Evolutionary conservation across 2,329 filamentous ascomycete genomes (phyloP), one percentile per base, ranked within the genome.

Genomic region (Scortechinia acanthostroma): DNA sequence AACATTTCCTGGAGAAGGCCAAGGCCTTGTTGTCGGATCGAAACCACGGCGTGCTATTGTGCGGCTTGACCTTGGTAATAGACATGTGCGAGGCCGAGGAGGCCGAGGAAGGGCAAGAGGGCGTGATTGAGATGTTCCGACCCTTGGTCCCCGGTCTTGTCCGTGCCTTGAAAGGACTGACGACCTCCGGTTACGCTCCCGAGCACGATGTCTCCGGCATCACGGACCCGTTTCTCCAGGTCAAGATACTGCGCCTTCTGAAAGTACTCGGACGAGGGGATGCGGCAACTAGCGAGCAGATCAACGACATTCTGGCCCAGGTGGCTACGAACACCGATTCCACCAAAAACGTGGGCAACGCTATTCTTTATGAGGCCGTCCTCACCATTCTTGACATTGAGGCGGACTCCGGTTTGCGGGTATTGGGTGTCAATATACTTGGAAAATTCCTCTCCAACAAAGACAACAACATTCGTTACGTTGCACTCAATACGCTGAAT

Each of bases 391-490:
- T 98, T 43, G 93, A 98, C 54, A 97, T 98, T 45, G 93, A 98
- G 64, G 94, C 93, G 19, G 94, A 98, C 60, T 95, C 93, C 6
- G 91, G 93, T 25, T 70, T 98, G 50, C 78, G 94, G 43, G 93
- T 98, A 19, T 76, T 98, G 21, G 93, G 93, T 57, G 93, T 98
- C 54, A 98, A 98, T 61, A 98, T 98, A 52, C 79, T 98, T 20
- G 93, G 94, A 61, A 98, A 97, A 62, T 98, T 98, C 68, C 69
- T 98, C 50, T 85, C 91, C n/a, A 98, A 98, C 70, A 84, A 91
- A 55, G 93, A 98, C 66, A 98, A 98, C 73, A 98, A 98, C 61
- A 98, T 98, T 56, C 86, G 93, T 63, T 98, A 98, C 59, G 93
- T 98, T 44, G 93, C 93, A 16, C 73, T 98, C 44, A 98, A 98